These are phyloP conservation scores for Epichloe elymi DNA, from an alignment of 2,329 filamentous ascomycete species.

Conservation along the genomic window DNA sequence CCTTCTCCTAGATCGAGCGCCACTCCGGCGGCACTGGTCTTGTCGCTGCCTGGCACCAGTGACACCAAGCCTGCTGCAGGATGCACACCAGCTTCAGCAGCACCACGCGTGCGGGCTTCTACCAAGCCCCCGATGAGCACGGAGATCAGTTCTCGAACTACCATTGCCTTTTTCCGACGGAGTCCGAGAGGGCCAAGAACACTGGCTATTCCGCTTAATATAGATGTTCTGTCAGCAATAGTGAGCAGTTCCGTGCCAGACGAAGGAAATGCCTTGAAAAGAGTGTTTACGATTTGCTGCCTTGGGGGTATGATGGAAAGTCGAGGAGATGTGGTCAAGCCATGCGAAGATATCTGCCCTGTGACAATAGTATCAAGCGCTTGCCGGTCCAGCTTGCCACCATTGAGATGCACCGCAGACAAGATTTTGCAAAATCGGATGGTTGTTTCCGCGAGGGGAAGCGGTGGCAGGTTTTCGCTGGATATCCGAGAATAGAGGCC, in stretches of 20 bases:
- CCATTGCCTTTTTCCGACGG: conserved; percentile 80
- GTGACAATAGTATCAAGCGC: conserved; percentile 53
- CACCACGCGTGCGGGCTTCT: conserved; percentile 81
- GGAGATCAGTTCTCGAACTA: conserved; percentile 73
- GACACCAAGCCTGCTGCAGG: conserved; percentile 77
- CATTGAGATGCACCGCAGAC: conserved; percentile 50
- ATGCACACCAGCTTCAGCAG: conserved; percentile 92
- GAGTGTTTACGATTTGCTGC: conserved; percentile 48
- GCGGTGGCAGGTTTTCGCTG: conserved; percentile 55
- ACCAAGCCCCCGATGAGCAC: conserved; percentile 74
- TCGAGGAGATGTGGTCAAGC: conserved; percentile 38
- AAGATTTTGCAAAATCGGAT: conserved; percentile 62
- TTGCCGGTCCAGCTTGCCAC: conserved; percentile 47
- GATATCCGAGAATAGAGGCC: conserved; percentile 60
- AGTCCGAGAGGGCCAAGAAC: conserved; percentile 69
- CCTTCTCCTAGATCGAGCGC: conserved; percentile 47
- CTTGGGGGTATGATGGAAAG: conserved; percentile 43
- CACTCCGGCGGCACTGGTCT: conserved; percentile 36
- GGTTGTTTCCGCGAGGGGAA: conserved; percentile 59
- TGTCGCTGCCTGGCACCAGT: conserved; percentile 42
- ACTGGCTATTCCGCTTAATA: conserved; percentile 77
- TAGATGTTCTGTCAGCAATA: conserved; percentile 61
- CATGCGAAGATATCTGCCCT: conserved; percentile 40
- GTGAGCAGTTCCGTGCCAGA: conserved; percentile 54
- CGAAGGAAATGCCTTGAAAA: conserved; percentile 60